These are phyloP conservation scores for Hippophae rhamnoides DNA, from an alignment of 306 rosid species.

Conservation along the genomic window DNA sequence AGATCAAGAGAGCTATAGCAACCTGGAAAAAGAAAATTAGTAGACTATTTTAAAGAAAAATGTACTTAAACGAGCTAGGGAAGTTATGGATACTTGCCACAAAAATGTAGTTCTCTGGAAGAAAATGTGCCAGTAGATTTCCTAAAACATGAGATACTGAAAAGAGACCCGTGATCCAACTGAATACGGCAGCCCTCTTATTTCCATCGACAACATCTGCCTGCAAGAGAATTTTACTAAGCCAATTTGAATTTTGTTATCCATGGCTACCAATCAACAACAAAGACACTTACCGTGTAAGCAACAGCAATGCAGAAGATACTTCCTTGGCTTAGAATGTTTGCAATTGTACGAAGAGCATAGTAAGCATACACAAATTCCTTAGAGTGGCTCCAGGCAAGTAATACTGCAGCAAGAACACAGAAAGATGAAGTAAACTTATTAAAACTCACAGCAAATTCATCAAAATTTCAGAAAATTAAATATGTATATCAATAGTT, in stretches of 20 bases:
- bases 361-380: slow-evolving; percentile 58
- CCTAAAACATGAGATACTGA: slow-evolving; percentile 59
- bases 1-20: slow-evolving; percentile 45
- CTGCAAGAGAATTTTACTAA: slow-evolving; percentile 20
- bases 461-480: no score
- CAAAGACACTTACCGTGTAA: slow-evolving; percentile 41
- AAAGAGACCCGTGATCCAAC: slow-evolving; percentile 60
- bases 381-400: slow-evolving; percentile 41
- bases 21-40: slow-evolving; percentile 34
- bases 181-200: slow-evolving; percentile 48
- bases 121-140: slow-evolving; percentile 44
- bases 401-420: slow-evolving; percentile 34
- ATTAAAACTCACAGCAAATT: slow-evolving; percentile 36
- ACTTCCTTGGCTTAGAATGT: slow-evolving; percentile 60
- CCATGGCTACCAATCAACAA: neutral
- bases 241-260: slow-evolving; percentile 7
- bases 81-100: slow-evolving; percentile 20
- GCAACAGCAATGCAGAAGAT: slow-evolving; percentile 58
- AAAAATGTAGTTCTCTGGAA: slow-evolving; percentile 46
- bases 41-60: neutral
- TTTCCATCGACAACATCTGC: slow-evolving; percentile 51
- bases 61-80: neutral
- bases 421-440: slow-evolving; percentile 25
- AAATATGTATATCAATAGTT: no score
- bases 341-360: slow-evolving; percentile 42